Conservation (phyloP, 805 yeast species). For the Saccharomycopsis fermentans region DNA sequence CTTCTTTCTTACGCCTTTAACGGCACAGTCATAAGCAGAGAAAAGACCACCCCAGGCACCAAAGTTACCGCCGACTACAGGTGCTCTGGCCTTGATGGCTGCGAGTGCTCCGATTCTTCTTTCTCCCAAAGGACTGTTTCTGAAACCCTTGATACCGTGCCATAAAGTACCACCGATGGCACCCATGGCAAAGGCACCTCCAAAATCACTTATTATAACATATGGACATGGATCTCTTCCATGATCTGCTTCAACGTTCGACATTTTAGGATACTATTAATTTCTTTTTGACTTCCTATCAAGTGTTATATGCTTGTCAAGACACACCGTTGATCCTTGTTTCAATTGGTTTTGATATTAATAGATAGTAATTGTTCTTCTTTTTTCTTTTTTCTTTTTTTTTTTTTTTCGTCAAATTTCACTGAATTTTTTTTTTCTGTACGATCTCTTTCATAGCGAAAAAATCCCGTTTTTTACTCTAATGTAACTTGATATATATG, state of each 20-base stretch:
- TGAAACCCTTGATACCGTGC: slow-evolving; percentile 98
- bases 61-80: slow-evolving; percentile 96
- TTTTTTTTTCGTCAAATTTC: neutral
- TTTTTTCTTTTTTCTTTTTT: neutral
- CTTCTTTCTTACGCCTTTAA: slow-evolving; percentile 90
- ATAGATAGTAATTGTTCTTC: neutral
- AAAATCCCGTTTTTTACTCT: neutral
- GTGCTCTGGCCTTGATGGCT: slow-evolving; percentile 93
- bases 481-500: no score
- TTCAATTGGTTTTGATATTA: neutral
- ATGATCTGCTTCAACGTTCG: slow-evolving; percentile 65
- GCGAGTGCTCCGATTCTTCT: slow-evolving; percentile 80
- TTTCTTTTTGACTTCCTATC: neutral
- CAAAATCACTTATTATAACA: slow-evolving; percentile 91
- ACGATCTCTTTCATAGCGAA: neutral
- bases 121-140: slow-evolving; percentile 96
- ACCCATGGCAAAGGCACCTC: slow-evolving; percentile 99
- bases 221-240: slow-evolving; percentile 99
- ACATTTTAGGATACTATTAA: slow-evolving; percentile 37
- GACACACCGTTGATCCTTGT: neutral
- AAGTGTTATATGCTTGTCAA: neutral
- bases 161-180: slow-evolving; percentile 96
- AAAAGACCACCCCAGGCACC: slow-evolving; percentile 99
- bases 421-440: neutral
- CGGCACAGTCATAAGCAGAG: slow-evolving; percentile 90